Evolutionary conservation across 169 alveolate genomes (phyloP), one percentile per base, ranked within the genome.

Genomic region (Plasmodium falciparum): DNA sequence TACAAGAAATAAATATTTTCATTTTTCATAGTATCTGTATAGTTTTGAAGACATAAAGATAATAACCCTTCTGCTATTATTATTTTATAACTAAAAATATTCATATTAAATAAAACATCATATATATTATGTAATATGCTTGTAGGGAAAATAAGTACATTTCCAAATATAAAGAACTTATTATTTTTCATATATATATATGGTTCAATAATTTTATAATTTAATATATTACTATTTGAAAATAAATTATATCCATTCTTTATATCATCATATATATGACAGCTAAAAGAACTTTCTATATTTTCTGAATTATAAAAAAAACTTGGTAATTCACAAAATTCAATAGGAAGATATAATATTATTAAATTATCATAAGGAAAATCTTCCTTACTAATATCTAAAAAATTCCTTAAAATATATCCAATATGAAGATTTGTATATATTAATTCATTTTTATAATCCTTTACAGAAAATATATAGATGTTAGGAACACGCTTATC

Each of bases 401-500:
- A 33, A 47, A 86, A 86, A 15, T 43, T n/a, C 45, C 66, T 47
- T 65, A 86, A 54, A 58, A 86, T 65, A 65, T 72, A 72, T 11
- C 92, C 92, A 3, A 73, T 58, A 43, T 86, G 92, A 7, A 62
- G 13, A 47, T 22, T 86, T 6, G 92, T 52, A 39, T 66, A 49
- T 12, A 52, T 15, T 26, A 86, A 49, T 72, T 86, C 75, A 26
- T 47, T 66, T 58, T 85, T 29, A 15, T 70, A 54, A 52, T 50
- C 65, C 52, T 86, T 71, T 45, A 22, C 1, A 45, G 92, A 24
- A 50, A 71, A 86, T 11, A 62, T 43, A 56, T 24, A 86, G n/a
- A 86, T 86, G n/a, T 86, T 86, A 33, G 92, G 92, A 66, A 86
- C 92, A 5, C 59, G 3, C 61, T 86, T 71, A 15, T 72, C 47